Evolutionary conservation across 208 protist species (phyloP).

Genomic region (Wallacemonas sp.): DNA sequence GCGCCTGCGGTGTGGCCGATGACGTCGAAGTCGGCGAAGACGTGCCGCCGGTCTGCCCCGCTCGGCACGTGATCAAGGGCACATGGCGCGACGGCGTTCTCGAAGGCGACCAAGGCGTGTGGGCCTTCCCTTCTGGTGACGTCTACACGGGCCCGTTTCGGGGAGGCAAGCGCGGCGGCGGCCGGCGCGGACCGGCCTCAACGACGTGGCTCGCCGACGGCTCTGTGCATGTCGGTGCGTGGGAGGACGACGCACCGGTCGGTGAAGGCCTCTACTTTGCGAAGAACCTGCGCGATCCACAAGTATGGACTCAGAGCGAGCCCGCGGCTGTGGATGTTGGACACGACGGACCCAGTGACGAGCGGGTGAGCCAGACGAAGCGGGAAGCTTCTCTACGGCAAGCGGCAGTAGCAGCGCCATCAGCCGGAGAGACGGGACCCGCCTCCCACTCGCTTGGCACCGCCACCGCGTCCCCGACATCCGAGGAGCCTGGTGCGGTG

Average conservation of each 20-base stretch:
- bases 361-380: not conserved
- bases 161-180: slow-evolving; percentile 30
- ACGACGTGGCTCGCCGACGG: not conserved
- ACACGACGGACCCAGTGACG: not conserved
- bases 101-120: slow-evolving; percentile 46
- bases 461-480: not conserved
- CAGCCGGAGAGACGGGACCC: not conserved
- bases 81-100: slow-evolving; percentile 64
- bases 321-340: not conserved
- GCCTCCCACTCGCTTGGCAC: not conserved
- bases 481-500: not conserved
- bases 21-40: slow-evolving; percentile 1
- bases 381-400: not conserved
- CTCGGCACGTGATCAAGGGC: slow-evolving; percentile 56
- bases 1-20: not conserved
- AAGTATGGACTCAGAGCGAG: not conserved
- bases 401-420: not conserved
- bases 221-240: not conserved
- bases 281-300: slow-evolving; percentile 41
- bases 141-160: slow-evolving; percentile 72
- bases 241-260: slow-evolving; percentile 34
- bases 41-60: not conserved
- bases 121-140: slow-evolving; percentile 73
- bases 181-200: too few relatives aligned
- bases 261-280: slow-evolving; percentile 62